These are phyloP conservation scores for Ceratocystis destructans DNA, from an alignment of 2,329 filamentous ascomycete genomes.

Conservation along the genomic window DNA sequence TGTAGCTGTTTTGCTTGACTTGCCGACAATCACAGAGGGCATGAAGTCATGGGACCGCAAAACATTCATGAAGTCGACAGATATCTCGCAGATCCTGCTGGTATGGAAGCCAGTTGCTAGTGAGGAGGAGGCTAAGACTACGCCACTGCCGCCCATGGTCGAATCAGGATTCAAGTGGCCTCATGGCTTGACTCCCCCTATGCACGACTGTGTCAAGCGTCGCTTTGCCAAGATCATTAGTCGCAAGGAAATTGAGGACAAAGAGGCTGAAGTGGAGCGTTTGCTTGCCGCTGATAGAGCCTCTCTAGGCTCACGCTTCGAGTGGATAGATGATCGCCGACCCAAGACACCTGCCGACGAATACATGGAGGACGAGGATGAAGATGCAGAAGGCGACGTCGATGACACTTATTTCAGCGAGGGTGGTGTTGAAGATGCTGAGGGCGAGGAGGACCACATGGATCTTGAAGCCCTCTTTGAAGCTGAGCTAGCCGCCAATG, in stretches of 20 bases:
- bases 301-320: constrained; percentile 45
- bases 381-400: constrained; percentile 35
- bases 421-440: constrained; percentile 48
- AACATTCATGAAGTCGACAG: constrained; percentile 75
- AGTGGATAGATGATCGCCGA: constrained; percentile 45
- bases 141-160: constrained; percentile 57
- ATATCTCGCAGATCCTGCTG: constrained; percentile 79
- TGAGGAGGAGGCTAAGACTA: constrained; percentile 51
- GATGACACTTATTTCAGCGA: constrained; percentile 32
- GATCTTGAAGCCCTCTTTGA: constrained; percentile 44
- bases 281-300: constrained; percentile 56
- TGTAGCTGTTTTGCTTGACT: constrained; percentile 65
- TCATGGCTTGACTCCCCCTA: constrained; percentile 75
- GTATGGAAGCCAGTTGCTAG: constrained; percentile 55
- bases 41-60: constrained; percentile 78
- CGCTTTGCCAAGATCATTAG: constrained; percentile 73
- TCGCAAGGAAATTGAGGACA: constrained; percentile 71
- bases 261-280: constrained; percentile 64
- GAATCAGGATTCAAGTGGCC: constrained; percentile 60
- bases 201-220: constrained; percentile 71
- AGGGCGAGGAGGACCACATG: constrained; percentile 39
- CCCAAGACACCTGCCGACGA: constrained; percentile 21
- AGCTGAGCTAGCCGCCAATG: constrained; percentile 34
- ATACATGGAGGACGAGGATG: constrained; percentile 29
- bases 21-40: constrained; percentile 75